Percentiles rank a stretch among this genome's conserved stretches.
These are phyloP conservation scores for Cochliopodium minus DNA, from an alignment of 208 protist genomes.

Conservation along the genomic window DNA sequence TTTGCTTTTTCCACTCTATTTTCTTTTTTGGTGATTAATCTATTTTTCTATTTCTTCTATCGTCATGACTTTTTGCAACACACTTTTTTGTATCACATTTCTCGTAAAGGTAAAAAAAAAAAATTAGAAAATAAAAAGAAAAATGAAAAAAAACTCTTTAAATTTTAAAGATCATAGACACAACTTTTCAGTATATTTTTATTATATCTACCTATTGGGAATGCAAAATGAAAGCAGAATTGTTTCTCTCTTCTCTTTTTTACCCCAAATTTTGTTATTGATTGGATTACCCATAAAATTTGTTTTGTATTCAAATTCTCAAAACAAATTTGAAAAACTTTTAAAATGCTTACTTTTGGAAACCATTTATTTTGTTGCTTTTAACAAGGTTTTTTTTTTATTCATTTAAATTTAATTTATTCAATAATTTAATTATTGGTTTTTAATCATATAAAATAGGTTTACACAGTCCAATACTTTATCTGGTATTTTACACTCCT, in stretches of 20 bases:
- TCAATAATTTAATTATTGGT: too few relatives aligned
- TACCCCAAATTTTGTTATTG: slow-evolving; percentile 53
- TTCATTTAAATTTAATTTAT: too few relatives aligned
- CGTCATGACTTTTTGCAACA: slow-evolving; percentile 27
- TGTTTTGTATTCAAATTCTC: too few relatives aligned
- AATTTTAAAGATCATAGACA: slow-evolving; percentile 45
- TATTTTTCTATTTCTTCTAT: slow-evolving; percentile 39
- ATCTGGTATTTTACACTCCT: slow-evolving; percentile 69
- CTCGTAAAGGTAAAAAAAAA: too few relatives aligned
- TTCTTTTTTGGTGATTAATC: slow-evolving; percentile 39
- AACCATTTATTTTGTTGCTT: slow-evolving; percentile 66
- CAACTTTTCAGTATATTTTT: slow-evolving; percentile 72
- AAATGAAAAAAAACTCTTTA: too few relatives aligned
- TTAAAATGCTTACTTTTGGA: slow-evolving; percentile 48
- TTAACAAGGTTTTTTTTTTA: too few relatives aligned
- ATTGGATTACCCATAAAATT: slow-evolving; percentile 45
- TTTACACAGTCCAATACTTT: slow-evolving; percentile 81
- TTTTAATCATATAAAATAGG: too few relatives aligned
- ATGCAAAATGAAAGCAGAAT: slow-evolving; percentile 15
- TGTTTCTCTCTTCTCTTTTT: slow-evolving; percentile 38
- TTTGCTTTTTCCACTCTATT: slow-evolving; percentile 31
- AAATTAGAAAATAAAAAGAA: too few relatives aligned
- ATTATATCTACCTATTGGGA: slow-evolving; percentile 63
- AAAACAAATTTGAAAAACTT: too few relatives aligned
- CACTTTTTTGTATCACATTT: slow-evolving; percentile 24